Percentiles rank a stretch among this genome's conserved stretches.
Conservation (phyloP, 257 asterid species). For the Misopates orontium region DNA sequence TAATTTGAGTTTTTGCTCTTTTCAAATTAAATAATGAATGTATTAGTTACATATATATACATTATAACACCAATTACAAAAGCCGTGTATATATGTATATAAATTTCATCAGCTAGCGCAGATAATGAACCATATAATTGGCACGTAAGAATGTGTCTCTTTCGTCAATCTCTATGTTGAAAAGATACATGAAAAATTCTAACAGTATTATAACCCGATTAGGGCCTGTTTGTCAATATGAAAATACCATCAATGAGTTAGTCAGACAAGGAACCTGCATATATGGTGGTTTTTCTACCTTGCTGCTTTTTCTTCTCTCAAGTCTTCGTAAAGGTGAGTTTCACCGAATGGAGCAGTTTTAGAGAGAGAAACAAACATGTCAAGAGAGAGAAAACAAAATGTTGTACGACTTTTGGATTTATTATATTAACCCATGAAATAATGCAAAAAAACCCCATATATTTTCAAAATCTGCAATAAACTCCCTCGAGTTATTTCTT, state of each 20-base stretch:
- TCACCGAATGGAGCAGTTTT: slow-evolving; percentile 15
- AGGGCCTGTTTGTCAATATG: slow-evolving; percentile 23
- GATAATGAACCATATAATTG: background rate
- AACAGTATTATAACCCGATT: slow-evolving; percentile 11
- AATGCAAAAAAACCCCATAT: too few species aligned
- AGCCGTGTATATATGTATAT: too few species aligned
- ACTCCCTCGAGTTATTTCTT: too few species aligned
- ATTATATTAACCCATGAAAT: too few species aligned
- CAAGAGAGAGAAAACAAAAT: too few species aligned
- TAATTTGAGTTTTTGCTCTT: too few species aligned
- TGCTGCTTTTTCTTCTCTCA: background rate
- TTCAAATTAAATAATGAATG: too few species aligned
- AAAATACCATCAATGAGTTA: slow-evolving; percentile 1
- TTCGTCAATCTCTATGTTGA: slow-evolving; percentile 22
- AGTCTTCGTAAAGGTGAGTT: slow-evolving; percentile 20
- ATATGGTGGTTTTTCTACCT: slow-evolving; percentile 17
- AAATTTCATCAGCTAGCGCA: too few species aligned
- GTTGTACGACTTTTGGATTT: too few species aligned
- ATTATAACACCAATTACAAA: too few species aligned
- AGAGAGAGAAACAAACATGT: slow-evolving; percentile 26
- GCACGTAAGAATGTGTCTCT: slow-evolving; percentile 19
- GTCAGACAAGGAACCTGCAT: slow-evolving; percentile 18
- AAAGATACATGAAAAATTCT: slow-evolving; percentile 38
- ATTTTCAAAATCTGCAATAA: too few species aligned
- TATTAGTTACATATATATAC: too few species aligned